Base-by-base conservation (phyloP, 805 yeast species). In the Pichia cabralensis region DNA sequence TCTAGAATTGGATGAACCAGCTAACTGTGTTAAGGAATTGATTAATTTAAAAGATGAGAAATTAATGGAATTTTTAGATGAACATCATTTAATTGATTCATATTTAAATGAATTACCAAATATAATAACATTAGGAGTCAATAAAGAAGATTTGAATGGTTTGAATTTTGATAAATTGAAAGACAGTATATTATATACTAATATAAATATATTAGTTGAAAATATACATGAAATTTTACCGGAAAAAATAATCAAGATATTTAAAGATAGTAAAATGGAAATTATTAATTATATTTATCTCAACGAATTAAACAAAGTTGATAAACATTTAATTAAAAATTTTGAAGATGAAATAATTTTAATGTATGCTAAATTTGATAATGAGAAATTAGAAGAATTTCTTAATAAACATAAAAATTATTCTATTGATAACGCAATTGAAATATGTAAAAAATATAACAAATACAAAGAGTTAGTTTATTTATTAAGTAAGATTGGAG, bases 401-500 rank as follows among this genome's bases (percentile, higher is more conserved):
- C 58, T 89, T 38, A 69, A 68, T 44, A 63, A 61, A 30, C 72
- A 74, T 40, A 67, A 66, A 19, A 73, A 78, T 44, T 81, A 80
- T 51, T 71, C 81, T 41, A 71, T 86, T 28, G 80, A 75, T 27
- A 45, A 52, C 22, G 95, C 96, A 0, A 71, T 88, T n/a, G 55
- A 59, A 11, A 53, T 79, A 1, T 83, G 94, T 47, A 75, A 76
- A 40, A 39, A 52, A 9, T 60, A 65, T 16, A 65, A 65, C 1
- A 65, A 69, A 26, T 67, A 65, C 26, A 74, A 78, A 26, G 97
- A 89, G 48, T 62, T 86, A 26, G 94, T 92, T 0, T 86, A 74
- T 48, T 56, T 92, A 21, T 66, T 84, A 41, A 94, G 95, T 5
- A 74, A 75, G 46, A 76, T 82, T 18, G 97, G 98, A 1, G 81